Evolutionary conservation across 1,284 basidiomycete genomes (phyloP), one percentile per base, ranked within the genome.

Genomic region (Fomitopsis betulina): DNA sequence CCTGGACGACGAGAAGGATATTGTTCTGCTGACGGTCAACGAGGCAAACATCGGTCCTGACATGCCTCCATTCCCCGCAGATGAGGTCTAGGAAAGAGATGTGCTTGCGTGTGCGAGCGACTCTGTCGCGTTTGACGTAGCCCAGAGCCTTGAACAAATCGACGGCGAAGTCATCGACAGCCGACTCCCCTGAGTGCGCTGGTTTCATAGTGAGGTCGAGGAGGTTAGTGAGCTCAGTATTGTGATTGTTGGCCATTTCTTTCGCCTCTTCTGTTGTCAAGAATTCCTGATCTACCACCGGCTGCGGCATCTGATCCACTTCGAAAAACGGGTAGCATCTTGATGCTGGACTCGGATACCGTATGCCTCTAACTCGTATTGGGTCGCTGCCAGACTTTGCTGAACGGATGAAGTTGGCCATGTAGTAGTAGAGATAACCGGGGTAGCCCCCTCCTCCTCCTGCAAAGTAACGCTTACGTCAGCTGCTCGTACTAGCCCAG

Each of bases 41-140:
- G 37, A 75, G n/a, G 58, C 67, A 73, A 49, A 76, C 69, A 62
- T 75, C 72, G 2, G 70, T 65, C 57, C 65, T 65, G 13, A 68
- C 66, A 27, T 60, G 53, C 6, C 56, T 58, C 8, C 58, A 10
- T 52, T 67, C 53, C 6, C 70, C 70, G 54, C 65, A 39, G 32
- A 72, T 68, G 30, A 54, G n/a, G n/a, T n/a, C n/a, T n/a, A n/a
- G n/a, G 39, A 74, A 63, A 13, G 65, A 58, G 27, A 72, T 56
- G 38, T 63, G 5, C 49, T 30, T 39, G 21, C 40, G 43, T 40
- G 27, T 30, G 25, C 25, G 43, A 4, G 25, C n/a, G 7, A 33
- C 30, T 19, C n/a, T 43, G n/a, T 3, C 53, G 25, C 59, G 23
- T 10, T 49, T 47, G 5, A 59, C 56, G 57, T 74, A 76, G 30